Conservation (phyloP, 441 rosid species). For the Sinapis alba region DNA sequence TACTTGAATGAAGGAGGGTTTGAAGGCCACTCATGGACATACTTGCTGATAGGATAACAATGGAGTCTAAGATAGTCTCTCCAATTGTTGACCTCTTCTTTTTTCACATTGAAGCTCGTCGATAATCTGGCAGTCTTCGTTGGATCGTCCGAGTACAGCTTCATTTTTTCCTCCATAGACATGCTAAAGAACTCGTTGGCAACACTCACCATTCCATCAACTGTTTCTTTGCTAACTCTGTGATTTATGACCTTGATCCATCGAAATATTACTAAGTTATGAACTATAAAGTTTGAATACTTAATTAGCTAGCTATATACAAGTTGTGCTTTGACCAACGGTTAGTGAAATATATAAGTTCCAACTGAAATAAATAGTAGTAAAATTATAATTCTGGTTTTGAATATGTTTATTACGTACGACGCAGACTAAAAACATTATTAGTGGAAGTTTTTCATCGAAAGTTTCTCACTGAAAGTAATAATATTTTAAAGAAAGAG, state of each 20-base stretch:
- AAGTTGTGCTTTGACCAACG: background rate
- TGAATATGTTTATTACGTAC: background rate
- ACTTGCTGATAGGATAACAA: conserved; percentile 65
- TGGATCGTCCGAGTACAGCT: conserved; percentile 68
- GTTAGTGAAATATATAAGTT: background rate
- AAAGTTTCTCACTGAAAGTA: too few species aligned
- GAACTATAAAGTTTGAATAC: background rate
- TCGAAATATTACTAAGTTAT: background rate
- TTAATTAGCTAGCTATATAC: background rate
- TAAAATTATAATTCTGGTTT: background rate
- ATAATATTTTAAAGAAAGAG: too few species aligned
- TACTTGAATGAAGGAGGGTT: conserved; percentile 65
- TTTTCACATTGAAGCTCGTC: conserved; percentile 65
- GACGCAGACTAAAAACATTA: too few species aligned
- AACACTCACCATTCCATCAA: conserved; percentile 45
- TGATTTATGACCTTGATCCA: conserved; percentile 56
- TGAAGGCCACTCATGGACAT: conserved; percentile 67
- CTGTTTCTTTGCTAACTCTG: conserved; percentile 42
- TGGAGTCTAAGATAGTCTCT: conserved; percentile 74
- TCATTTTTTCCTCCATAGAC: conserved; percentile 69
- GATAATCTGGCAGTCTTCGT: conserved; percentile 65
- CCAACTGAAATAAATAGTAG: background rate
- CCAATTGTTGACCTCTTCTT: conserved; percentile 72
- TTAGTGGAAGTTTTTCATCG: too few species aligned
- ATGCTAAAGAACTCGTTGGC: conserved; percentile 53